Evolutionary conservation across 164 flowering plant species (phyloP).

Genomic region (Vitis rotundifolia): DNA sequence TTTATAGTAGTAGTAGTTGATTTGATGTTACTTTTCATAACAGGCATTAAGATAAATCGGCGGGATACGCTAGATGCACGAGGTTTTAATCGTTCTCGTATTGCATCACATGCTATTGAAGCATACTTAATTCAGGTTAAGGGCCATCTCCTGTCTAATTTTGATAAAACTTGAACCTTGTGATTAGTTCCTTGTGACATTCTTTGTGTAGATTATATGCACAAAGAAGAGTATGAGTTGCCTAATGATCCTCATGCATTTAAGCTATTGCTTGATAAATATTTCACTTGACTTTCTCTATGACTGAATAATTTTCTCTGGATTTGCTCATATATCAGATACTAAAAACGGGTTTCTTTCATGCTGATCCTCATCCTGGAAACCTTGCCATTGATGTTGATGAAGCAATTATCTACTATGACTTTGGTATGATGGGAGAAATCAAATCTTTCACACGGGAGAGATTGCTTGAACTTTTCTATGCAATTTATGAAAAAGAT

Average conservation of each 20-base stretch:
- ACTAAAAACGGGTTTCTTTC: conserved; percentile 92
- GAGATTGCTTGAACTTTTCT: conserved; percentile 82
- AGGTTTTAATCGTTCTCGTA: conserved; percentile 65
- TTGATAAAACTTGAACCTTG: neutral
- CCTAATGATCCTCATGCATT: neutral
- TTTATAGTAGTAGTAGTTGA: conserved; percentile 5
- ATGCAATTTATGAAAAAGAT: conserved; percentile 92
- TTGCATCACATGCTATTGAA: conserved; percentile 86
- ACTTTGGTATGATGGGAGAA: conserved; percentile 99
- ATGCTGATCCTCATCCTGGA: conserved; percentile 99
- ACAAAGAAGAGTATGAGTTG: neutral
- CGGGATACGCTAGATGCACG: conserved; percentile 55
- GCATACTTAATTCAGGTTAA: conserved; percentile 89
- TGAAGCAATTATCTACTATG: conserved; percentile 87
- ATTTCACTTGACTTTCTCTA: neutral
- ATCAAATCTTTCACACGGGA: conserved; percentile 79
- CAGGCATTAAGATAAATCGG: conserved; percentile 83
- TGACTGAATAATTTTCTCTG: neutral
- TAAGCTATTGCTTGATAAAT: neutral
- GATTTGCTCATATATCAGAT: conserved; percentile 40
- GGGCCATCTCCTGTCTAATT: neutral
- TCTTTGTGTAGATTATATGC: neutral
- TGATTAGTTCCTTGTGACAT: neutral
- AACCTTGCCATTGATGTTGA: conserved; percentile 90
- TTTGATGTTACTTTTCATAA: conserved; percentile 10